These are phyloP conservation scores for Rhodotorula sp. DNA, from an alignment of 1,284 basidiomycete genomes.

Conservation along the genomic window DNA sequence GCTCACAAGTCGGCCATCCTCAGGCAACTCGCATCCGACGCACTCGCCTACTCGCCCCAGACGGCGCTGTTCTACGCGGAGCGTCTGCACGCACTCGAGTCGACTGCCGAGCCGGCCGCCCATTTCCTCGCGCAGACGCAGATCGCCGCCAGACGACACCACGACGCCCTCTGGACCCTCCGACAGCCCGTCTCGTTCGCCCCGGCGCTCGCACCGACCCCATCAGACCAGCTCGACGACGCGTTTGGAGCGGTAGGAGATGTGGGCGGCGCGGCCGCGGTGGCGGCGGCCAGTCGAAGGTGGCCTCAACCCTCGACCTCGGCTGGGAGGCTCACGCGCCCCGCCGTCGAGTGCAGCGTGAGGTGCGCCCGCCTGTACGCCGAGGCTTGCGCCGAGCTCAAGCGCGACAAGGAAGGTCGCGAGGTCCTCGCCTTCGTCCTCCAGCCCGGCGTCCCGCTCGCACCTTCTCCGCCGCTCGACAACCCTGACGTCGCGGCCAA, in stretches of 20 bases:
- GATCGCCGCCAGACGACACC: slow-evolving; percentile 14
- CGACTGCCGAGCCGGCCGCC: slow-evolving; percentile 34
- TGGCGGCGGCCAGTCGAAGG: neutral
- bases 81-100: slow-evolving; percentile 41
- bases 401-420: slow-evolving; percentile 43
- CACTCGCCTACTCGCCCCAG: slow-evolving; percentile 21
- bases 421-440: slow-evolving; percentile 35
- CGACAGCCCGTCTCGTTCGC: slow-evolving; percentile 36
- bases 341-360: slow-evolving; percentile 41
- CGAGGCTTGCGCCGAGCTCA: slow-evolving; percentile 33
- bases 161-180: slow-evolving; percentile 42
- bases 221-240: slow-evolving; percentile 6
- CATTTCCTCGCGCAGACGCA: slow-evolving; percentile 39
- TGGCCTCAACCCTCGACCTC: slow-evolving; percentile 7
- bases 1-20: slow-evolving; percentile 10
- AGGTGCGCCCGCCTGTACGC: slow-evolving; percentile 45
- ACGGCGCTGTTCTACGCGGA: slow-evolving; percentile 46
- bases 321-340: slow-evolving; percentile 24
- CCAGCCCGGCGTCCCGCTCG: slow-evolving; percentile 17
- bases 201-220: slow-evolving; percentile 5
- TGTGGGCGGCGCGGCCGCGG: neutral
- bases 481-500: neutral
- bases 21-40: slow-evolving; percentile 14
- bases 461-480: neutral
- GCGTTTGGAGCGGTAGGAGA: neutral